Evolutionary conservation across 177 flowering plant species (phyloP).

Genomic region (Vitis hybrid): DNA sequence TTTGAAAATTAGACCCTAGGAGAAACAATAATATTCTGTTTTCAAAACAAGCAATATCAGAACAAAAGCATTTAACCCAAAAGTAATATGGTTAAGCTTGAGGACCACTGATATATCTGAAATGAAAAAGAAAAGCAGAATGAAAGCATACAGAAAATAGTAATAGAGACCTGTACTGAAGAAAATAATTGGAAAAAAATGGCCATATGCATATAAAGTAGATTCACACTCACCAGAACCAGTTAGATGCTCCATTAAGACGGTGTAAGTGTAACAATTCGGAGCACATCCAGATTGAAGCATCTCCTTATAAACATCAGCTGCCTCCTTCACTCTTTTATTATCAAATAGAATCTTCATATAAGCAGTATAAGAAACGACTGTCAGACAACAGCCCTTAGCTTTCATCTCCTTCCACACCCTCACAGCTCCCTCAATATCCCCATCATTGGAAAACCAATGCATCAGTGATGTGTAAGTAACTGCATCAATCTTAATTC

Average conservation of each 20-base stretch:
- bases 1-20: too few species aligned
- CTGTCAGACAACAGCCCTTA: conserved; percentile 64
- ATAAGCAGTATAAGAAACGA: conserved; percentile 91
- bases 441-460: conserved; percentile 82
- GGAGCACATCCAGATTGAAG: conserved; percentile 60
- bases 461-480: conserved; percentile 82
- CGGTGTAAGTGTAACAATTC: conserved; percentile 81
- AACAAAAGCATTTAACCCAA: too few species aligned
- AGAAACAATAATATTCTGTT: too few species aligned
- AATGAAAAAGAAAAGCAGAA: too few species aligned
- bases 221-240: conserved; percentile 55
- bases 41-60: too few species aligned
- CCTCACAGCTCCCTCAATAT: conserved; percentile 58
- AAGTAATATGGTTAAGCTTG: too few species aligned
- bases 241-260: conserved; percentile 82
- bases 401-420: conserved; percentile 82
- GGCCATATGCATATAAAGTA: neutral
- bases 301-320: conserved; percentile 77
- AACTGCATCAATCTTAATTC: conserved; percentile 63
- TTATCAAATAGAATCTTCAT: conserved; percentile 81
- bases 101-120: too few species aligned
- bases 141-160: too few species aligned
- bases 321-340: conserved; percentile 58
- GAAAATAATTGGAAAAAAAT: conserved; percentile 22
- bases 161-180: too few species aligned